Percentiles rank a stretch among this genome's conserved stretches.
These are phyloP conservation scores for Drechslerella coelobrocha DNA, from an alignment of 2,329 filamentous ascomycete species.

Conservation along the genomic window DNA sequence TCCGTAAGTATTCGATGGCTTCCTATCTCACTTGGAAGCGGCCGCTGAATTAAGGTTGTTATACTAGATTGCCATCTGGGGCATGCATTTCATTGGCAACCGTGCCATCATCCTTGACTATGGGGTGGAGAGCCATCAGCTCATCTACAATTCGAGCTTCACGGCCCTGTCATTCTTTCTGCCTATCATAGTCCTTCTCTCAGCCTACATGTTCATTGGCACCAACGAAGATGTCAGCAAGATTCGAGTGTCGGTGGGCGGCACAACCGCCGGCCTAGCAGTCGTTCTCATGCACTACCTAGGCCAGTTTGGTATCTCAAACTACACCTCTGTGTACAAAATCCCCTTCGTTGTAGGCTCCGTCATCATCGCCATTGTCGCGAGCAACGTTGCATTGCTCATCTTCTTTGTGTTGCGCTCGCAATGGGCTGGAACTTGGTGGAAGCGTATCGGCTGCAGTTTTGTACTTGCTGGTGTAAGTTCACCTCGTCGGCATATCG, in stretches of 20 bases:
- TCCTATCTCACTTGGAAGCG: slow-evolving; percentile 58
- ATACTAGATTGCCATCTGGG: slow-evolving; percentile 63
- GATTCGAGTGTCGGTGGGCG: slow-evolving; percentile 68
- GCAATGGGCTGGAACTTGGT: slow-evolving; percentile 79
- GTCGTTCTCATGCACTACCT: slow-evolving; percentile 84
- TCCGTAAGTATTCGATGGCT: slow-evolving; percentile 75
- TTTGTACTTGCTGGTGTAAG: slow-evolving; percentile 69
- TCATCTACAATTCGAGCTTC: slow-evolving; percentile 74
- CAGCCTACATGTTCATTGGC: slow-evolving; percentile 74
- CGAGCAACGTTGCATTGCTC: slow-evolving; percentile 72
- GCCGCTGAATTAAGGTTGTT: slow-evolving; percentile 58
- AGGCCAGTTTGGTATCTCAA: slow-evolving; percentile 80
- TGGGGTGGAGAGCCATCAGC: slow-evolving; percentile 70
- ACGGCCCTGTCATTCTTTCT: slow-evolving; percentile 81
- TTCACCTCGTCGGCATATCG: not conserved
- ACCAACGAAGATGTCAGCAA: slow-evolving; percentile 66
- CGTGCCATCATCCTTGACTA: slow-evolving; percentile 74
- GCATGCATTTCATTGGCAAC: slow-evolving; percentile 82
- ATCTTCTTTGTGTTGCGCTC: slow-evolving; percentile 80
- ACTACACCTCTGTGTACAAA: slow-evolving; percentile 73
- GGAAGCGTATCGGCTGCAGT: slow-evolving; percentile 73
- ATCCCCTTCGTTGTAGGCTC: slow-evolving; percentile 70
- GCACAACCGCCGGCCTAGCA: slow-evolving; percentile 73
- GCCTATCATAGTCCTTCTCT: slow-evolving; percentile 74
- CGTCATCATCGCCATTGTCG: slow-evolving; percentile 73